Evolutionary conservation across 2,329 filamentous ascomycete species (phyloP).

Genomic region (Fusarium liriodendri): DNA sequence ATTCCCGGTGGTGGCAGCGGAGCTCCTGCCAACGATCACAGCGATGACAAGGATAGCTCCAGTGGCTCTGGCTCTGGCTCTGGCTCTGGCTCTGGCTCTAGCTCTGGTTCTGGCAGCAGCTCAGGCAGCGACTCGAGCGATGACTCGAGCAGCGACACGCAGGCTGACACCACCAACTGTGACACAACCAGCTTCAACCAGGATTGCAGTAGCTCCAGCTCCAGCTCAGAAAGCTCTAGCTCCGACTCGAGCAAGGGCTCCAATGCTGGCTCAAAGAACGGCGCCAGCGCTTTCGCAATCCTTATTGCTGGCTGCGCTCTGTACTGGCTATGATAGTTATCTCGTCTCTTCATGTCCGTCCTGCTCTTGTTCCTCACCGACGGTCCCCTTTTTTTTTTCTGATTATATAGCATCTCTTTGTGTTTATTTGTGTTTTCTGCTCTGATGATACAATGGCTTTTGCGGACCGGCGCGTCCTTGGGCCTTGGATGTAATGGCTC

Average conservation of each 20-base stretch:
- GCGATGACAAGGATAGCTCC: constrained; percentile 37
- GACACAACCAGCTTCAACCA: constrained; percentile 55
- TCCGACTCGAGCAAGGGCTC: constrained; percentile 45
- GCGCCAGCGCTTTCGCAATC: constrained; percentile 52
- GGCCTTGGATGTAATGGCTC: constrained; percentile 38
- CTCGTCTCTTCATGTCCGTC: background rate
- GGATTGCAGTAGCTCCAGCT: constrained; percentile 46
- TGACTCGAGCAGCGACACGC: constrained; percentile 27
- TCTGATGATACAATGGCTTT: constrained; percentile 29
- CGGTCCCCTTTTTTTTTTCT: constrained; percentile 2
- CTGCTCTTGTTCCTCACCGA: constrained; percentile 10
- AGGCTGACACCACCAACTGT: constrained; percentile 48
- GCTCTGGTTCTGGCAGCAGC: constrained; percentile 20
- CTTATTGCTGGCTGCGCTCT: constrained; percentile 51
- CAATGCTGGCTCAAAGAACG: constrained; percentile 47
- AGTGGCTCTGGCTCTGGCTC: constrained; percentile 37
- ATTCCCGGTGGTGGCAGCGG: constrained; percentile 38
- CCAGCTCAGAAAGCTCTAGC: constrained; percentile 44
- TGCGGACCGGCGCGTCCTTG: constrained; percentile 29
- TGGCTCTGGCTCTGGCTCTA: constrained; percentile 25
- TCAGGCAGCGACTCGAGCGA: constrained; percentile 34
- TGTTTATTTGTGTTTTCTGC: constrained; percentile 19
- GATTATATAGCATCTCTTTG: constrained; percentile 35
- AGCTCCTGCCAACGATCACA: constrained; percentile 36
- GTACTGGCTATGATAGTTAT: constrained; percentile 47